Evolutionary conservation across 2,329 filamentous ascomycete species (phyloP).

Genomic region (Biscogniauxia marginata): DNA sequence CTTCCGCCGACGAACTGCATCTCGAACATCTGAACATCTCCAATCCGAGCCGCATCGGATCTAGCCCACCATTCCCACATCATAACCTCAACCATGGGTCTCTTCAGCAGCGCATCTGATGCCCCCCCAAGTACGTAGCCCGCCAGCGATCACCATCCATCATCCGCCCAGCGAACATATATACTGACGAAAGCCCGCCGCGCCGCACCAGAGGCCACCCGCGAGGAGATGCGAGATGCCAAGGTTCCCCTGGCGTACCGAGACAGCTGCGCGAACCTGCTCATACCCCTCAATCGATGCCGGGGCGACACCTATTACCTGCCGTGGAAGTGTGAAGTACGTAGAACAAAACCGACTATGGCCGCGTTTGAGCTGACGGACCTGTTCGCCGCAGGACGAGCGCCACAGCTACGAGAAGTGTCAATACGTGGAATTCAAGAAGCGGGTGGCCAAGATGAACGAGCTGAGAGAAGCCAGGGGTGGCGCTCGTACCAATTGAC

Average conservation of each 20-base stretch:
- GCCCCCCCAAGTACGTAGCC: slow-evolving; percentile 27
- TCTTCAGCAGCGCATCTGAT: slow-evolving; percentile 27
- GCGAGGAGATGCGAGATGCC: slow-evolving; percentile 92
- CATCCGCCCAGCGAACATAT: background rate
- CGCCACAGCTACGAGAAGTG: slow-evolving; percentile 98
- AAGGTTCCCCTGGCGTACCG: slow-evolving; percentile 86
- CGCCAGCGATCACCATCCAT: too few relatives aligned
- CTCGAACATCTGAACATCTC: too few relatives aligned
- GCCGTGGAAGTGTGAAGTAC: slow-evolving; percentile 96
- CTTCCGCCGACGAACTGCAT: too few relatives aligned
- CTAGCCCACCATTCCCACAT: too few relatives aligned
- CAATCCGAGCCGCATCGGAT: too few relatives aligned
- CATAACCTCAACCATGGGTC: slow-evolving; percentile 21
- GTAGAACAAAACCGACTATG: slow-evolving; percentile 31
- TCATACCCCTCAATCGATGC: slow-evolving; percentile 95
- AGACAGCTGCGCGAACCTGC: slow-evolving; percentile 90
- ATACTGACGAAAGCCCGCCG: too few relatives aligned
- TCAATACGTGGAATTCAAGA: slow-evolving; percentile 99
- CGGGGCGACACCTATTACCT: slow-evolving; percentile 89
- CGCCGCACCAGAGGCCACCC: slow-evolving; percentile 62
- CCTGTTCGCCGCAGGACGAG: slow-evolving; percentile 66
- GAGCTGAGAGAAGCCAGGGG: slow-evolving; percentile 85
- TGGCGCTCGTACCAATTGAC: slow-evolving; percentile 80
- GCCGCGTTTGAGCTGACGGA: background rate
- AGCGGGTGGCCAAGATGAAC: slow-evolving; percentile 97